Evolutionary conservation across 1,139 yeast species (phyloP), one percentile per base, ranked within the genome.

Genomic region (Protomyces inundatus): DNA sequence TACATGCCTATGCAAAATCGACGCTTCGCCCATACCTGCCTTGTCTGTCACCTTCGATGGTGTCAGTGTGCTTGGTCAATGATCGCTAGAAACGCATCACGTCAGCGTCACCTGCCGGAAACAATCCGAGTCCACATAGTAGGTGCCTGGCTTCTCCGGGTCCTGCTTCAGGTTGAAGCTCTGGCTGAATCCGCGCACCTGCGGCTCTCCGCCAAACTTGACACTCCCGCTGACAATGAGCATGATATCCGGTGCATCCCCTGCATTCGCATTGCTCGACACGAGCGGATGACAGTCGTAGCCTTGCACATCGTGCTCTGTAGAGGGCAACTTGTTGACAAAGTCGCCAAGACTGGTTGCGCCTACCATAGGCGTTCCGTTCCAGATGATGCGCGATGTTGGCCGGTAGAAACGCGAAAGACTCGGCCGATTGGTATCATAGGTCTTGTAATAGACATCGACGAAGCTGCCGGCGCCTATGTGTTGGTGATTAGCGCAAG

Each of bases 251-350:
- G 61, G 58, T 7, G 65, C 64, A 30, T 55, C 58, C 4, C 61
- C 54, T 12, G 60, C 61, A 35, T 64, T 64, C 35, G 61, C 55
- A 14, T 55, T 61, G 33, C 61, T 52, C 1, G 61, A 55, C 34
- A 55, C 64, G 5, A 64, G 52, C 2, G 66, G 66, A 35, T 64
- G 66, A 32, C 65, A 60, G 52, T 64, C 66, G 55, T 45, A 60
- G 53, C 53, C 33, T 30, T 64, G 66, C 4, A 64, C 65, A 4
- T 60, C 64, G 52, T 64, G 66, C 4, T 50, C 46, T 10, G 65
- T 64, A 4, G 55, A 40, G 10, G 66, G 66, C 9, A 64, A 54
- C 16, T 36, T 55, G 48, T 52, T 53, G 10, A 57, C 65, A 45
- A 60, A 61, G 33, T 64, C 66, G 37, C 52, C 55, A 23, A 61